Evolutionary conservation across 1,139 yeast species (phyloP).

Genomic region (Magnusiomyces ingens): DNA sequence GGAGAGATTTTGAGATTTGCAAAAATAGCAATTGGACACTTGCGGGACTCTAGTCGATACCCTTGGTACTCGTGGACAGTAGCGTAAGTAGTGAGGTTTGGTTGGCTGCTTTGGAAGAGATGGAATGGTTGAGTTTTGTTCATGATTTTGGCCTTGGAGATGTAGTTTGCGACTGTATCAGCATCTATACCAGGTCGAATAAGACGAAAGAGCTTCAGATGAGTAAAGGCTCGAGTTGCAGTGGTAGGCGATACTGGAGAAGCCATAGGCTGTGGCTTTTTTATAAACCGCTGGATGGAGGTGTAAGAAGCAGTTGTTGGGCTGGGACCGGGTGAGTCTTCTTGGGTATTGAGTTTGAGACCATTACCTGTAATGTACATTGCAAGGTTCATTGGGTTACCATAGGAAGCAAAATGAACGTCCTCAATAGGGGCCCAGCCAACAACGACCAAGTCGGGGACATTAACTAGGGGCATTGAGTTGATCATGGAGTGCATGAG

Average conservation of each 20-base stretch:
- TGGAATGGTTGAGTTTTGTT: slow-evolving; percentile 83
- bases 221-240: not conserved
- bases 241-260: not conserved
- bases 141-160: slow-evolving; percentile 71
- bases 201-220: slow-evolving; percentile 30
- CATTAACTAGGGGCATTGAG: slow-evolving; percentile 65
- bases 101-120: slow-evolving; percentile 47
- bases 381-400: slow-evolving; percentile 19
- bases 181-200: slow-evolving; percentile 33
- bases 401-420: slow-evolving; percentile 29
- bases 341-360: not conserved
- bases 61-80: slow-evolving; percentile 70
- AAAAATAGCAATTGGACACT: slow-evolving; percentile 54
- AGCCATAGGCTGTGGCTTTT: slow-evolving; percentile 11
- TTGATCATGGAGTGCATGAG: slow-evolving; percentile 85
- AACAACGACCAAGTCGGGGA: slow-evolving; percentile 64
- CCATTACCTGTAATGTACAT: slow-evolving; percentile 17
- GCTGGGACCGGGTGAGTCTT: not conserved
- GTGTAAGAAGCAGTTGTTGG: slow-evolving; percentile 2
- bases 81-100: slow-evolving; percentile 51
- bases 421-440: slow-evolving; percentile 64
- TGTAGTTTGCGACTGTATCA: slow-evolving; percentile 50
- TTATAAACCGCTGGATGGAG: slow-evolving; percentile 3
- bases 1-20: slow-evolving; percentile 45
- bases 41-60: slow-evolving; percentile 47